Conservation (phyloP, 805 yeast species). For the Zygotorulaspora danielsina region DNA sequence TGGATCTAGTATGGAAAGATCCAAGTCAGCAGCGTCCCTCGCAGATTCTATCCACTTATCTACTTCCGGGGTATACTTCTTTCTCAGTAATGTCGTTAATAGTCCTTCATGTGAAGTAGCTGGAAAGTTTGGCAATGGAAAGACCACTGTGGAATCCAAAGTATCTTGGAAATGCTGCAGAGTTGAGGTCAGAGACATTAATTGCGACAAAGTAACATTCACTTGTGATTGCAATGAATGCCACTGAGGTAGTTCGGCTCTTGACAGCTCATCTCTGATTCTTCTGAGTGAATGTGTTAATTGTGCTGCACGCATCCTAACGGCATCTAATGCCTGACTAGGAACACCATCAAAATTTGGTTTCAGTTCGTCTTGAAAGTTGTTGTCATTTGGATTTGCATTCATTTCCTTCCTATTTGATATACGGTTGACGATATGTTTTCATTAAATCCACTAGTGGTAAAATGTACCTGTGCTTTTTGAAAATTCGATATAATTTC, state of each 20-base stretch:
- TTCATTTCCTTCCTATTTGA: background rate
- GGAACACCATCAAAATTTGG: slow-evolving; percentile 48
- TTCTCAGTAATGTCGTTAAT: slow-evolving; percentile 77
- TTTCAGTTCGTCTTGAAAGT: slow-evolving; percentile 18
- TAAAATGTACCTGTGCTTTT: no score
- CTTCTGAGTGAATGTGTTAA: slow-evolving; percentile 55
- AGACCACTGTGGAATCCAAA: slow-evolving; percentile 66
- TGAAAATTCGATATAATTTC: no score
- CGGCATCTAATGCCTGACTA: slow-evolving; percentile 55
- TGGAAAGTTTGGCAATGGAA: slow-evolving; percentile 82
- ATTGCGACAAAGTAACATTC: slow-evolving; percentile 76
- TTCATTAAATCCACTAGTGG: no score
- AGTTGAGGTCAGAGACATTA: slow-evolving; percentile 69
- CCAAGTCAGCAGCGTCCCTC: slow-evolving; percentile 33
- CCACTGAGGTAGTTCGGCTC: slow-evolving; percentile 46
- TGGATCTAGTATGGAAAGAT: slow-evolving; percentile 23
- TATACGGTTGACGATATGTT: background rate
- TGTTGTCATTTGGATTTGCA: slow-evolving; percentile 1
- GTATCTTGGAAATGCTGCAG: slow-evolving; percentile 56
- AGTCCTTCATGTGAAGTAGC: slow-evolving; percentile 78
- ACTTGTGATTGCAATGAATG: slow-evolving; percentile 74
- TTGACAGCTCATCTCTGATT: slow-evolving; percentile 50
- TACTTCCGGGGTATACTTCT: slow-evolving; percentile 86
- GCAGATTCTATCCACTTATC: slow-evolving; percentile 71
- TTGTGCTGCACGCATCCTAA: slow-evolving; percentile 59